Base-by-base conservation (phyloP, 208 protist species). In the Tritrichomonas musculus region DNA sequence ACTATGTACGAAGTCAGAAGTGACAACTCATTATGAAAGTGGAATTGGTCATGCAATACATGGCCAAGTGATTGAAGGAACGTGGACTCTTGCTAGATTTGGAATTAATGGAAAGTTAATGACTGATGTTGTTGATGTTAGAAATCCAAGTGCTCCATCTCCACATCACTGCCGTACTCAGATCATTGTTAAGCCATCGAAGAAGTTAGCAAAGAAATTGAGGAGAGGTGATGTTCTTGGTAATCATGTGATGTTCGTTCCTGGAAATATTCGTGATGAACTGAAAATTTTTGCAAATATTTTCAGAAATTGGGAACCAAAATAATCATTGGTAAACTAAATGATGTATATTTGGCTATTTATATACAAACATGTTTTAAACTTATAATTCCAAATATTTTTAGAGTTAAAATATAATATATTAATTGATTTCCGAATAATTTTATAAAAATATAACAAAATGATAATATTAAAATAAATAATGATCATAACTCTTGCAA, bases 101-200 rank as follows among this genome's bases (percentile, higher is more conserved):
- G 73, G 73, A 39, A 44, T n/a, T n/a, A 53, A 84, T 84, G 73
- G 73, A 13, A 17, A 84, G 1, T 3, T 84, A 4, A 84, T 84
- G 73, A 53, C 73, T 33, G 20, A 33, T 13, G 2, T 44, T 3
- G 27, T 33, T n/a, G 73, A 84, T 47, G 73, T 84, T 3, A 84
- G 14, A 84, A 84, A 84, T 53, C 73, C 73, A 53, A n/a, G 36
- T 1, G 36, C 49, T 9, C 5, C 25, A 33, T 84, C 73, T 53
- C 73, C 73, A 53, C 14, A 84, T 84, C 73, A 84, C 4, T 84
- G 73, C 44, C 49, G 73, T n/a, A 84, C 73, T n/a, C 73, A 84
- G 25, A 84, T 84, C 22, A 53, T 84, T n/a, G 44, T 44, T 49
- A 53, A 49, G 8, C 5, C 36, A 1, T n/a, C 73, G 4, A 84